Conservation (phyloP, 139 green algal genomes). For the Chlorella vulgaris region DNA sequence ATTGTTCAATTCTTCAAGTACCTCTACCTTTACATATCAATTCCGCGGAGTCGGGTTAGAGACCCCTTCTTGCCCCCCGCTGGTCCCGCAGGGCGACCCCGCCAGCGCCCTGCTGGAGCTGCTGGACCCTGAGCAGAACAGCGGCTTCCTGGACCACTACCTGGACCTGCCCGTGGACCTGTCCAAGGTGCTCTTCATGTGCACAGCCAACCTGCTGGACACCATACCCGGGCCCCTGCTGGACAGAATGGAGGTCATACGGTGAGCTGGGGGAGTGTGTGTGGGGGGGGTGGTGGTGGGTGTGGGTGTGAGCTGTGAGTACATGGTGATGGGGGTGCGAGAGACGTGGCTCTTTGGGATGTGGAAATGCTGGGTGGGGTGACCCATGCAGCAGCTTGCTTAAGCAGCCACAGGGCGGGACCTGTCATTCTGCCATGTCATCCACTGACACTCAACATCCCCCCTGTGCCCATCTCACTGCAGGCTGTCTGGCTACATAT, state of each 20-base stretch:
- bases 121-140: slow-evolving; percentile 98
- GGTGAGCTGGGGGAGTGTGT: neutral
- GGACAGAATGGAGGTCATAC: slow-evolving; percentile 96
- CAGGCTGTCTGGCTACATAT: slow-evolving; percentile 87
- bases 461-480: neutral
- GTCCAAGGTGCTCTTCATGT: slow-evolving; percentile 95
- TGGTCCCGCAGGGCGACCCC: slow-evolving; percentile 77
- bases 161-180: slow-evolving; percentile 97
- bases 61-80: neutral
- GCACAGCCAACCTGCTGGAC: slow-evolving; percentile 96
- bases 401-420: neutral
- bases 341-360: neutral
- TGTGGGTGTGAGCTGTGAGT: neutral
- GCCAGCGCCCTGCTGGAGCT: slow-evolving; percentile 95
- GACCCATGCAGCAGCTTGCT: too few species aligned
- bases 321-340: neutral
- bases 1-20: too few species aligned
- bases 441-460: too few species aligned
- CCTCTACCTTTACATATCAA: too few species aligned
- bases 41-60: too few species aligned
- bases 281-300: neutral
- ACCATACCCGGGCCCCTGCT: slow-evolving; percentile 94
- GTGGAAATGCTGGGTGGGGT: too few species aligned
- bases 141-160: slow-evolving; percentile 95
- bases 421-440: too few species aligned